Conservation (phyloP, 2,329 filamentous ascomycete genomes). For the Aspergillus ruber region DNA sequence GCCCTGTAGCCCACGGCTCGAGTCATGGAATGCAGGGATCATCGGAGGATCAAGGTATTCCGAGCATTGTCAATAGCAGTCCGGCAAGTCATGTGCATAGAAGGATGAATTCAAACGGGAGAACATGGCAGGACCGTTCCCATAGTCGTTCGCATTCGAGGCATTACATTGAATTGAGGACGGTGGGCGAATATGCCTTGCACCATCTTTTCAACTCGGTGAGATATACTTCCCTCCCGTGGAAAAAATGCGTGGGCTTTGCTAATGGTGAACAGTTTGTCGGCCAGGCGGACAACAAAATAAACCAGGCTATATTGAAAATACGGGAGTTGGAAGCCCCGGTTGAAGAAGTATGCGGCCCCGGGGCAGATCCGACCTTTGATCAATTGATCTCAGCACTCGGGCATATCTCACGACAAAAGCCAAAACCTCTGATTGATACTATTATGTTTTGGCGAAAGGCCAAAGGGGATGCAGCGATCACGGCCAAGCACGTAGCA, state of each 20-base stretch:
- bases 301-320: slow-evolving; percentile 77
- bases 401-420: slow-evolving; percentile 88
- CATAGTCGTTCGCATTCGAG: slow-evolving; percentile 72
- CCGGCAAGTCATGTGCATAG: slow-evolving; percentile 26
- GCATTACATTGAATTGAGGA: slow-evolving; percentile 72
- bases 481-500: slow-evolving; percentile 50
- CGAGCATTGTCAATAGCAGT: slow-evolving; percentile 19
- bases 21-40: slow-evolving; percentile 6
- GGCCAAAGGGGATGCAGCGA: slow-evolving; percentile 84
- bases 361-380: slow-evolving; percentile 78
- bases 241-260: not conserved
- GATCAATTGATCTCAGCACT: slow-evolving; percentile 91
- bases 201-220: slow-evolving; percentile 93
- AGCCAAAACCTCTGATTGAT: slow-evolving; percentile 91
- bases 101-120: slow-evolving; percentile 54
- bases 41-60: slow-evolving; percentile 32
- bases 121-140: slow-evolving; percentile 62
- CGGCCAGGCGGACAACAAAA: slow-evolving; percentile 90
- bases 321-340: slow-evolving; percentile 74
- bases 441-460: slow-evolving; percentile 98
- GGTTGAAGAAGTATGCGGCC: slow-evolving; percentile 85
- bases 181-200: slow-evolving; percentile 94
- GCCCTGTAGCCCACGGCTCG: slow-evolving; percentile 37
- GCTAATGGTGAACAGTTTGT: slow-evolving; percentile 62
- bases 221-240: slow-evolving; percentile 27